These are phyloP conservation scores for Acanthamoeba culbertsoni DNA, from an alignment of 208 protist genomes.

Conservation along the genomic window DNA sequence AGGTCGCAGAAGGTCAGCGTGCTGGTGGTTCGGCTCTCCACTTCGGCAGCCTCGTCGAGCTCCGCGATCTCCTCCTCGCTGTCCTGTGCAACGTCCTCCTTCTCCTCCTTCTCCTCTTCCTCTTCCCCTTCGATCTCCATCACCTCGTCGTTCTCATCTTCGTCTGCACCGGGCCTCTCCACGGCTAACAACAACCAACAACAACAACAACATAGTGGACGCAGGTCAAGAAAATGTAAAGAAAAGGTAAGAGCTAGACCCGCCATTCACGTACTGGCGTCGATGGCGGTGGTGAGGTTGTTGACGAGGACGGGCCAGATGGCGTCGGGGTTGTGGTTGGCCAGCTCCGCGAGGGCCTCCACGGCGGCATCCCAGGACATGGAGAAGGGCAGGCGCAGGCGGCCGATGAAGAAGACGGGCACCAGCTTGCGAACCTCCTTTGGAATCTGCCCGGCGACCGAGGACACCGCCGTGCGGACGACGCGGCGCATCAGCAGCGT, in stretches of 20 bases:
- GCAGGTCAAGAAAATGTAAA: not conserved
- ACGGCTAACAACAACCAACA: not conserved
- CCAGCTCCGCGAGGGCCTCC: conserved; percentile 28
- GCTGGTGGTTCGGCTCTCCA: conserved; percentile 12
- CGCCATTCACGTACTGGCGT: not conserved
- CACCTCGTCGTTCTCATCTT: not conserved
- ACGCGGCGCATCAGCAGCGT: conserved; percentile 2
- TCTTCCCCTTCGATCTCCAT: not conserved
- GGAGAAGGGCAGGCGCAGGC: not conserved
- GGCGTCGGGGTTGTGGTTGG: not conserved
- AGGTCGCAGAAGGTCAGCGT: conserved; percentile 23
- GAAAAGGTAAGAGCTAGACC: not conserved
- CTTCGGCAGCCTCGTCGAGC: not conserved
- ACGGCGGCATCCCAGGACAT: not conserved
- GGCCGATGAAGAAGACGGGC: conserved; percentile 19
- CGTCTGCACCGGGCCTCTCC: not conserved
- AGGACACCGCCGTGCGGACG: conserved; percentile 1
- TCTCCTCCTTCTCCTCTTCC: not conserved
- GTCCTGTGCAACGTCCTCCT: not conserved
- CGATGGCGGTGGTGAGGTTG: not conserved
- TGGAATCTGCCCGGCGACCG: not conserved
- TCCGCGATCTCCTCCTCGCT: not conserved
- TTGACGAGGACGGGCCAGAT: not conserved
- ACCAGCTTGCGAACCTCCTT: conserved; percentile 41
- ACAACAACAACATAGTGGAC: not conserved